phyloP scores from a whole-genome alignment of 345 rosid species.

The Anacardium occidentale region DNA sequence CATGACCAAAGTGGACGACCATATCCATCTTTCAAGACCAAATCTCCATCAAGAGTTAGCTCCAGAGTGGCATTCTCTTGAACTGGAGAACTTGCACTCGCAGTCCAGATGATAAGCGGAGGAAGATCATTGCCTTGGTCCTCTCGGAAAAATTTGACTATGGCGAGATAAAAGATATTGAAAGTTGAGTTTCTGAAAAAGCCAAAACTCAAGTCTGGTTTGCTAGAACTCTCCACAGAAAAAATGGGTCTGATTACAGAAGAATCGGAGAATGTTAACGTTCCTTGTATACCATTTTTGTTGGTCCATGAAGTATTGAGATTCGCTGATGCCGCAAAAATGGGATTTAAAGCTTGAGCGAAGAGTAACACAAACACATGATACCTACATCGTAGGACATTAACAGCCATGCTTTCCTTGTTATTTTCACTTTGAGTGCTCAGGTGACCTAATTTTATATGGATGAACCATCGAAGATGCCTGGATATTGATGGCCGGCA shows the following conservation, averaged over 20 bases:
- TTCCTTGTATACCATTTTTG: background rate
- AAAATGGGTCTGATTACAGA: background rate
- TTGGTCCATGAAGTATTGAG: background rate
- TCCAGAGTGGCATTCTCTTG: constrained; percentile 16
- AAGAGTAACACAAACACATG: background rate
- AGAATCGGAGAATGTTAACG: background rate
- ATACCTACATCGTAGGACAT: too few species aligned
- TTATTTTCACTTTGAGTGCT: too few species aligned
- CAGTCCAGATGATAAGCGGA: constrained; percentile 8
- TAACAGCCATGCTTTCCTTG: background rate
- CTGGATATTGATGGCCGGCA: too few species aligned
- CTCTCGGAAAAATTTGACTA: background rate
- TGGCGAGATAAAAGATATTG: background rate
- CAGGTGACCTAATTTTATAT: too few species aligned
- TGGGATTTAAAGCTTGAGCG: background rate
- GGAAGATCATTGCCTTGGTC: background rate
- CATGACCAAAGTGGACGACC: constrained; percentile 18
- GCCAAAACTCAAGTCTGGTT: background rate
- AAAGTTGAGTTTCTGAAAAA: background rate
- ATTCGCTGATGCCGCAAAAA: background rate
- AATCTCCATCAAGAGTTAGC: constrained; percentile 2
- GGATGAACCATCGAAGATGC: too few species aligned
- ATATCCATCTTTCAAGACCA: constrained; percentile 17
- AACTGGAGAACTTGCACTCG: constrained; percentile 20
- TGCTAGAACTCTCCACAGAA: too few species aligned